Conservation (phyloP, 441 rosid species). For the Mallotus repandus region DNA sequence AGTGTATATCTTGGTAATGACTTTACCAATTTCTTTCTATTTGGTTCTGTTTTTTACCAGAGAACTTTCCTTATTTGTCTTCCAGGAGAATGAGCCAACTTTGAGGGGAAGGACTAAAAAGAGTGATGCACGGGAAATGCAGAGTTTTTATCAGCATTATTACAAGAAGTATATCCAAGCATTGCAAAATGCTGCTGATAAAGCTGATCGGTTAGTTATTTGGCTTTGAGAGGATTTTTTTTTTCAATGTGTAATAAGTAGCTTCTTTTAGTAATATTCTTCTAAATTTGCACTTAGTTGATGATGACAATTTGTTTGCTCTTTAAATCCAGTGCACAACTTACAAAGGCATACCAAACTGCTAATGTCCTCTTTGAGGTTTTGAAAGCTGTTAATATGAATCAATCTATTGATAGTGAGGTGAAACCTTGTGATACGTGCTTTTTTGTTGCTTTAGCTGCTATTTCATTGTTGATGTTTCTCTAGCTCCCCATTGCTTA, state of each 20-base stretch:
- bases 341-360: constrained; percentile 98
- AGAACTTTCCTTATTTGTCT: not conserved
- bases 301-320: constrained; percentile 16
- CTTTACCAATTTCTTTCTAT: not conserved
- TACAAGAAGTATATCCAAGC: constrained; percentile 93
- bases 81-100: constrained; percentile 94
- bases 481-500: not conserved
- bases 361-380: constrained; percentile 99
- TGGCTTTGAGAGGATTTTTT: not conserved
- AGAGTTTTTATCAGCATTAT: constrained; percentile 92
- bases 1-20: not conserved
- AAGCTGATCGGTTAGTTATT: constrained; percentile 88
- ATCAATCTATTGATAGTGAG: constrained; percentile 91
- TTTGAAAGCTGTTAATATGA: constrained; percentile 88
- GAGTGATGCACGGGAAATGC: constrained; percentile 99
- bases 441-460: constrained; percentile 7
- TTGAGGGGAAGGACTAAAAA: constrained; percentile 77
- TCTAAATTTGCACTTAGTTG: constrained; percentile 6
- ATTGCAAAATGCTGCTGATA: constrained; percentile 93
- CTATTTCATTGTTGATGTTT: not conserved
- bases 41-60: constrained; percentile 10
- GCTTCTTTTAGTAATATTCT: not conserved
- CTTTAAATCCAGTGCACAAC: constrained; percentile 71
- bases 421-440: constrained; percentile 39
- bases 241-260: not conserved